Conservation (phyloP, 2,329 filamentous ascomycete species). For the Verticillium tricorpus region DNA sequence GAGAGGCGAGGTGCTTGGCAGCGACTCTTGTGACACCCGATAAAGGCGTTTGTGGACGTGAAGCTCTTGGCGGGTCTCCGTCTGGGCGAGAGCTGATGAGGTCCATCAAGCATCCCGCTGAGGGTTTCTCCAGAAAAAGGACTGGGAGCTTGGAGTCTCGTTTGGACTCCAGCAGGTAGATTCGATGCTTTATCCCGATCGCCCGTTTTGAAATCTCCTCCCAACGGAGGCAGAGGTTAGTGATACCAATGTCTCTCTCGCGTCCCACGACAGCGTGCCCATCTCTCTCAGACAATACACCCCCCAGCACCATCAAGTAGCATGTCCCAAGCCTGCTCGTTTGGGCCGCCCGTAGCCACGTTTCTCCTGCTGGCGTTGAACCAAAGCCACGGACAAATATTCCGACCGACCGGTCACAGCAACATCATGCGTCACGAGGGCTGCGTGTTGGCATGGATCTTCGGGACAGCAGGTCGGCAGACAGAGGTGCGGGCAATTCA, state of each 20-base stretch:
- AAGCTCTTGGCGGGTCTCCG: neutral
- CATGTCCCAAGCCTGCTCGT: neutral
- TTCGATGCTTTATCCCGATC: no score
- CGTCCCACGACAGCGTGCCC: neutral
- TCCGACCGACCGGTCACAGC: neutral
- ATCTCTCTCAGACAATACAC: neutral
- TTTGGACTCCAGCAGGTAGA: no score
- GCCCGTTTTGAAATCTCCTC: no score
- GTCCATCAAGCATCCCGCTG: no score
- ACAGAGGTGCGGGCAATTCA: neutral
- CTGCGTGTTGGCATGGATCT: neutral
- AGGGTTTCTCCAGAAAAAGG: no score
- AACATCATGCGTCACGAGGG: neutral
- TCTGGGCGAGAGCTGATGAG: no score
- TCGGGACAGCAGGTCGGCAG: neutral
- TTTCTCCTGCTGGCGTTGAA: neutral
- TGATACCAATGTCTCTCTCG: neutral
- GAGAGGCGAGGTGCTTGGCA: neutral
- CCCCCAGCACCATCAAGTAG: neutral
- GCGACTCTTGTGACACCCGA: neutral
- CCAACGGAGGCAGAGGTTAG: neutral
- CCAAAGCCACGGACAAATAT: neutral
- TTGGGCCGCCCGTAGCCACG: neutral
- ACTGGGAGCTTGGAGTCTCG: no score
- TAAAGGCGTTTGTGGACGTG: neutral